Evolutionary conservation across 2,329 filamentous ascomycete genomes (phyloP).

Genomic region (Ophiostoma piceae): DNA sequence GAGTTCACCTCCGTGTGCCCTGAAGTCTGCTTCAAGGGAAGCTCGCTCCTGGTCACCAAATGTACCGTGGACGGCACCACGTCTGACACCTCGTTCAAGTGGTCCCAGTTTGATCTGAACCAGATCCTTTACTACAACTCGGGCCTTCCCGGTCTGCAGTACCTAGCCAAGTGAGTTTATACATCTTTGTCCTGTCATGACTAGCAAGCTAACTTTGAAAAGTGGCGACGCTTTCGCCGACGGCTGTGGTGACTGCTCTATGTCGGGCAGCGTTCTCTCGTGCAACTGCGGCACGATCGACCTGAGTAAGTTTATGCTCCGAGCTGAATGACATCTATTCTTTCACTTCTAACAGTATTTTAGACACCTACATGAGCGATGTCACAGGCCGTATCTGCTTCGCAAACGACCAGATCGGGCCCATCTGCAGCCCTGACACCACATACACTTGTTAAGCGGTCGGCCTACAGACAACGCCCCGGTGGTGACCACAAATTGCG

Average conservation of each 20-base stretch:
- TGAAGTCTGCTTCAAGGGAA: not conserved
- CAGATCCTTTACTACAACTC: conserved; percentile 7
- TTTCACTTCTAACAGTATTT: not conserved
- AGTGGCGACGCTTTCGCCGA: conserved; percentile 17
- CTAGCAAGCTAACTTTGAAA: not conserved
- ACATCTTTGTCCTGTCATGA: not conserved
- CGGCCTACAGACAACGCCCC: not conserved
- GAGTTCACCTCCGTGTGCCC: not conserved
- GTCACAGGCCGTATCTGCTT: not conserved
- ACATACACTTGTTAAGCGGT: not conserved
- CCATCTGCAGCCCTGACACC: not conserved
- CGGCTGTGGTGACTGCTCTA: not conserved
- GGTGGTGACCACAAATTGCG: not conserved
- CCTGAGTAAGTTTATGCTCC: conserved; percentile 1
- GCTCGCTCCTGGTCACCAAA: conserved; percentile 5
- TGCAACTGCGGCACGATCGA: conserved; percentile 14
- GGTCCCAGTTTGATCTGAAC: conserved; percentile 20
- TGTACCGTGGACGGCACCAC: not conserved
- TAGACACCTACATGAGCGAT: conserved; percentile 6
- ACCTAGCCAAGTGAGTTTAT: conserved; percentile 8
- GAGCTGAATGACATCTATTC: not conserved
- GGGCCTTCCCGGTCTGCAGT: not conserved
- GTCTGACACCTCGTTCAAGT: not conserved
- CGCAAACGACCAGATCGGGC: not conserved
- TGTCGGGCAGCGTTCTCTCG: not conserved